These are phyloP conservation scores for Parmelia sp. DNA, from an alignment of 495 filamentous ascomycete species.

Conservation along the genomic window DNA sequence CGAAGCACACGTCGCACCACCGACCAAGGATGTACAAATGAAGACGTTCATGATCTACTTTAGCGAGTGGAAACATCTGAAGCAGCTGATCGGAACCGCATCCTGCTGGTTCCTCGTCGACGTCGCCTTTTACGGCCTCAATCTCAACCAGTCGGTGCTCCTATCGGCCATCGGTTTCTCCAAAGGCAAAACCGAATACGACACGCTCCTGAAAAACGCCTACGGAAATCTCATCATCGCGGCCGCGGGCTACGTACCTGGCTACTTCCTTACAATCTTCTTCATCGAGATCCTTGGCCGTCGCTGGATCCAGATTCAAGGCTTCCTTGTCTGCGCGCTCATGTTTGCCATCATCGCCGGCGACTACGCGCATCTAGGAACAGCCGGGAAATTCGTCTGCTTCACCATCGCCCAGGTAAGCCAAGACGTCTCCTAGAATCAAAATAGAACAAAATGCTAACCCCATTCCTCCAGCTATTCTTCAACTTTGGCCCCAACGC, in stretches of 20 bases:
- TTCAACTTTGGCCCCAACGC: conserved; percentile 82
- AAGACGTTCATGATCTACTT: conserved; percentile 60
- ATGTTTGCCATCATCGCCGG: conserved; percentile 74
- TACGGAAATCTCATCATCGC: conserved; percentile 70
- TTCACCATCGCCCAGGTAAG: conserved; percentile 60
- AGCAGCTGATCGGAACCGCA: conserved; percentile 67
- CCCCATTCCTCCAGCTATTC: conserved; percentile 51
- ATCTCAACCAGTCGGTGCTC: conserved; percentile 67
- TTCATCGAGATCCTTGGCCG: conserved; percentile 67
- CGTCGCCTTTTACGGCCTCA: conserved; percentile 60
- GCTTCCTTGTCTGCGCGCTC: conserved; percentile 66
- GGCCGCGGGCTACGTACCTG: conserved; percentile 67
- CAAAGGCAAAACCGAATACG: conserved; percentile 50
- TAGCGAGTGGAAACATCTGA: conserved; percentile 57
- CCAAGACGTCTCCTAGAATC: no score
- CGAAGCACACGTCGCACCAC: conserved; percentile 40
- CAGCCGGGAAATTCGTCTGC: conserved; percentile 47
- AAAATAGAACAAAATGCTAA: background rate
- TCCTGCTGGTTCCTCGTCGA: conserved; percentile 76
- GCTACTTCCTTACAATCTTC: conserved; percentile 69
- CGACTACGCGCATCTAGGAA: conserved; percentile 53
- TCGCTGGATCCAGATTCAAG: conserved; percentile 70
- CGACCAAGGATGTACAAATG: conserved; percentile 58
- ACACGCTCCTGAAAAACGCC: conserved; percentile 61
- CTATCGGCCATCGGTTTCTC: conserved; percentile 63